Percentiles rank a stretch among this genome's conserved stretches.
phyloP scores from a whole-genome alignment of 306 rosid species.

The Cucumis cinereus region DNA sequence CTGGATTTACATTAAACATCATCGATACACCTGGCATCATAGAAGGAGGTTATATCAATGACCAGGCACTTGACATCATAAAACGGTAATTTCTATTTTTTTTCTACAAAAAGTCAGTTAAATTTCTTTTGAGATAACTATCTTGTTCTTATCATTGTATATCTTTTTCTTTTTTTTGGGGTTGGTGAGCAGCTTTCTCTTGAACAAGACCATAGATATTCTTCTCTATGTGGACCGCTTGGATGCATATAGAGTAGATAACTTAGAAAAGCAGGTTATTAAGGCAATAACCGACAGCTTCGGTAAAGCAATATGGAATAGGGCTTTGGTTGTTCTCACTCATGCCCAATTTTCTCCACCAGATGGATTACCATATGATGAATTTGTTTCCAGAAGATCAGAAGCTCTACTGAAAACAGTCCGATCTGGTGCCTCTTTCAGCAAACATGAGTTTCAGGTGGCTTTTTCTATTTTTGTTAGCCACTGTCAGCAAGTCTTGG shows the following conservation, averaged over 20 bases:
- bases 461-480: not conserved
- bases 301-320: slow-evolving; percentile 82
- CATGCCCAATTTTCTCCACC: slow-evolving; percentile 94
- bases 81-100: slow-evolving; percentile 34
- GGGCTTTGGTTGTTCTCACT: slow-evolving; percentile 75
- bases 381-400: slow-evolving; percentile 71
- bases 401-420: slow-evolving; percentile 61
- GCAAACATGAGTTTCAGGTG: slow-evolving; percentile 46
- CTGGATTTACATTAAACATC: slow-evolving; percentile 77
- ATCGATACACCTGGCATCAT: slow-evolving; percentile 97
- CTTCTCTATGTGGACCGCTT: slow-evolving; percentile 90
- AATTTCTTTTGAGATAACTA: not conserved
- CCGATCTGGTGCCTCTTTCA: slow-evolving; percentile 51
- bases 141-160: not conserved
- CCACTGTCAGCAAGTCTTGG: not conserved
- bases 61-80: slow-evolving; percentile 57
- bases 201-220: slow-evolving; percentile 88
- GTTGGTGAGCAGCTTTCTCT: slow-evolving; percentile 52
- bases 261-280: slow-evolving; percentile 72
- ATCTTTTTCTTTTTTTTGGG: slow-evolving; percentile 3
- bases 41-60: slow-evolving; percentile 91
- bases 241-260: slow-evolving; percentile 89
- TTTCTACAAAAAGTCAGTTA: not conserved
- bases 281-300: slow-evolving; percentile 71
- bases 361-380: slow-evolving; percentile 79